phyloP scores from a whole-genome alignment of 495 filamentous ascomycete species.

The Lasiosphaeria miniovina region DNA sequence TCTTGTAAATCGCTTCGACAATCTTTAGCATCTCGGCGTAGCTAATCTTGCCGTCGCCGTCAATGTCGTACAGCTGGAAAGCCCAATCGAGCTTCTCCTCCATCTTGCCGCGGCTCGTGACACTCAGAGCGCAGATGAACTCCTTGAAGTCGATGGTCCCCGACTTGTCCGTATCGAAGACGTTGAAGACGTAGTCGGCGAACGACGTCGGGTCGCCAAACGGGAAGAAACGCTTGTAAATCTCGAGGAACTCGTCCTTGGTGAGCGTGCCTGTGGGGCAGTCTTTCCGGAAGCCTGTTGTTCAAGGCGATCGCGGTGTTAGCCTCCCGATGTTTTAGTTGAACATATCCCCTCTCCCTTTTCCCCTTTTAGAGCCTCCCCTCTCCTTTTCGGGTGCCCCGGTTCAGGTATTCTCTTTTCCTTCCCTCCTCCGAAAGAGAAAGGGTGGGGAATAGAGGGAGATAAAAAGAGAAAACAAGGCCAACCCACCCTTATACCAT shows the following conservation, averaged over 20 bases:
- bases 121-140: conserved; percentile 97
- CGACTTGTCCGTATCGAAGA: conserved; percentile 95
- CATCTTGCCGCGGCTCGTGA: conserved; percentile 96
- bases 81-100: conserved; percentile 99
- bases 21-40: conserved; percentile 99
- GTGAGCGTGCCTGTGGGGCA: conserved; percentile 94
- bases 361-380: no score
- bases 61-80: conserved; percentile 98
- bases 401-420: no score
- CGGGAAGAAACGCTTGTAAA: conserved; percentile 98
- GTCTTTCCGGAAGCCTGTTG: conserved; percentile 90
- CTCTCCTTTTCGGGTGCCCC: no score
- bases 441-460: no score
- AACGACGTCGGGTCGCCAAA: conserved; percentile 96
- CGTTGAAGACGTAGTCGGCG: conserved; percentile 98
- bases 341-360: not conserved
- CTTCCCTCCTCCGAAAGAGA: no score
- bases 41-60: conserved; percentile 96
- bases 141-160: conserved; percentile 99
- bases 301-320: not conserved
- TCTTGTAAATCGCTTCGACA: conserved; percentile 99
- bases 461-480: no score
- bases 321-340: not conserved
- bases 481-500: conserved; percentile 91
- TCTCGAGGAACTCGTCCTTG: conserved; percentile 98